These are phyloP conservation scores for Leishmania gerbilli DNA, from an alignment of 208 protist genomes.

Conservation along the genomic window DNA sequence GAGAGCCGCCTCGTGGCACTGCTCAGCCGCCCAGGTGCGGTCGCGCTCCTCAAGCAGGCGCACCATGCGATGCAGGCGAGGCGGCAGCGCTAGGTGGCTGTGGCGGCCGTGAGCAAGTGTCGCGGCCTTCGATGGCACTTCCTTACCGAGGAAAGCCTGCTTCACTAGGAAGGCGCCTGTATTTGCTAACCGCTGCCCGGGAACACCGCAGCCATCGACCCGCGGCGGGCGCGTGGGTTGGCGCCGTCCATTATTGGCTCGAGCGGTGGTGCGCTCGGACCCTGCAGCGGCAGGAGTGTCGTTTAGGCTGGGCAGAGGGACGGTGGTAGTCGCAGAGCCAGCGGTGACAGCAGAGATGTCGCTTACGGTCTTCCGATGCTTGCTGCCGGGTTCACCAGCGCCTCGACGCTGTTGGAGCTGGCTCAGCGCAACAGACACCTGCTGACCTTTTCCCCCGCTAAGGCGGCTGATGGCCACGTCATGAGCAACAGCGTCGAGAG, in stretches of 20 bases:
- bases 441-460: slow-evolving; percentile 8
- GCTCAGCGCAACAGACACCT: slow-evolving; percentile 19
- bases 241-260: not conserved
- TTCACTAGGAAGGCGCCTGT: slow-evolving; percentile 38
- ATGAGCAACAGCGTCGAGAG: slow-evolving; percentile 21
- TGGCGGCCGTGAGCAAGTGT: not conserved
- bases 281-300: slow-evolving; percentile 8
- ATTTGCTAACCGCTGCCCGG: slow-evolving; percentile 7
- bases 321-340: not conserved
- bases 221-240: not conserved
- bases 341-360: not conserved
- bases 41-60: slow-evolving; percentile 51
- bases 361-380: not conserved
- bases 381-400: not conserved
- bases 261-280: slow-evolving; percentile 26
- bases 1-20: slow-evolving; percentile 38
- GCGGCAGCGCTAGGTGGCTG: slow-evolving; percentile 14
- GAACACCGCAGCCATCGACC: not conserved
- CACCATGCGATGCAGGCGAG: slow-evolving; percentile 39
- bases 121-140: not conserved
- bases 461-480: slow-evolving; percentile 25
- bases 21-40: slow-evolving; percentile 40
- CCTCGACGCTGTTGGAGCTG: slow-evolving; percentile 4
- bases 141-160: slow-evolving; percentile 9
- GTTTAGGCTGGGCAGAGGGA: not conserved